These are phyloP conservation scores for Phytophthora ohioensis DNA, from an alignment of 352 stramenopile genomes.

Conservation along the genomic window DNA sequence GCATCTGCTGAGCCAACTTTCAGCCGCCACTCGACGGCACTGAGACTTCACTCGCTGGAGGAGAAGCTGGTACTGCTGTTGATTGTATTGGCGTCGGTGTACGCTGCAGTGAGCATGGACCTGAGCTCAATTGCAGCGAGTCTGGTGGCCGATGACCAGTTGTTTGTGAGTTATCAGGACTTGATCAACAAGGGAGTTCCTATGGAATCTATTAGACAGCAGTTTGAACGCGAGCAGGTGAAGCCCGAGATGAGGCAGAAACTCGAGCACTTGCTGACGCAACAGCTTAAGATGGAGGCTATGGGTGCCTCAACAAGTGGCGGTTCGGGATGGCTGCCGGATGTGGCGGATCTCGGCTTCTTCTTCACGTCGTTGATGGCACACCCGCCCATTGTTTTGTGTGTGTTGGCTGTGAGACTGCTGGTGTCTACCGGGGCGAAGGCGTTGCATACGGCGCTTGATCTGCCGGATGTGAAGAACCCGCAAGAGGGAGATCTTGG, in stretches of 20 bases:
- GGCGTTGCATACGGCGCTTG: conserved; percentile 48
- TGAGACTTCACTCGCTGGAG: conserved; percentile 60
- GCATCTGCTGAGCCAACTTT: conserved; percentile 37
- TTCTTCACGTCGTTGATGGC: conserved; percentile 61
- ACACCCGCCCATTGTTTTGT: conserved; percentile 72
- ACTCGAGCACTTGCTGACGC: conserved; percentile 59
- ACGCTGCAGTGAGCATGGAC: conserved; percentile 61
- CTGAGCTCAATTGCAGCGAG: conserved; percentile 55
- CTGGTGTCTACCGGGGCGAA: conserved; percentile 52
- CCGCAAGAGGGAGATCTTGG: conserved; percentile 74
- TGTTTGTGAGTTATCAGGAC: conserved; percentile 70
- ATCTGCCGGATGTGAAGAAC: conserved; percentile 69
- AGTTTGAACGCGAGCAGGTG: conserved; percentile 78
- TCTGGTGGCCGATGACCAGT: conserved; percentile 54
- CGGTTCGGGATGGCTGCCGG: conserved; percentile 55
- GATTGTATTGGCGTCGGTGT: conserved; percentile 58
- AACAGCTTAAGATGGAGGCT: conserved; percentile 47
- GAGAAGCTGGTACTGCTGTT: conserved; percentile 71
- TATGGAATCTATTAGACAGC: conserved; percentile 72
- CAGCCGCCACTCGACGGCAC: conserved; percentile 61
- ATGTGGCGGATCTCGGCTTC: conserved; percentile 56
- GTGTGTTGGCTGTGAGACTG: conserved; percentile 67
- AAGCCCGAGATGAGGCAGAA: conserved; percentile 47
- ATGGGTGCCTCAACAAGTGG: conserved; percentile 18
- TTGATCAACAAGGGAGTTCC: conserved; percentile 67